Conservation (phyloP, 495 filamentous ascomycete genomes). For the Penicillium tannophilum region DNA sequence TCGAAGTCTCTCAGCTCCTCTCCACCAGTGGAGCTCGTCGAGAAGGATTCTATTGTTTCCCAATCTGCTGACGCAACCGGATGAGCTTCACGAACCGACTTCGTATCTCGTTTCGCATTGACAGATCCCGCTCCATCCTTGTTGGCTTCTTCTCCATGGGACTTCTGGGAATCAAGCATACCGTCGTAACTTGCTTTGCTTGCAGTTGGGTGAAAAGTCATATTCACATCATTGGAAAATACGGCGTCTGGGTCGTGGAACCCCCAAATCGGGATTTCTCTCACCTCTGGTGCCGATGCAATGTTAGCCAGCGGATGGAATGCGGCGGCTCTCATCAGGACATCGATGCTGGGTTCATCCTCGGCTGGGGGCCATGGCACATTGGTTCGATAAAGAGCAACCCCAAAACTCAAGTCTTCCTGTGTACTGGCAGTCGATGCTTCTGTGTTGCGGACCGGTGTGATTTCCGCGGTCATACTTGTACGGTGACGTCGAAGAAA, state of each 20-base stretch:
- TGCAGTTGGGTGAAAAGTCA: not conserved
- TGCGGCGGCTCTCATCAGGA: slow-evolving; percentile 4
- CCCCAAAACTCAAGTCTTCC: slow-evolving; percentile 37
- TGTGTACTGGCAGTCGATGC: slow-evolving; percentile 32
- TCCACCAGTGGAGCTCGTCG: not conserved
- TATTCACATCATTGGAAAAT: not conserved
- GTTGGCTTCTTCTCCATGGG: not conserved
- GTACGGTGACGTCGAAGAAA: slow-evolving; percentile 24
- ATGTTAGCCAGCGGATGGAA: slow-evolving; percentile 4
- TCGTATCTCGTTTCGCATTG: not conserved
- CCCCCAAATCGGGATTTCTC: not conserved
- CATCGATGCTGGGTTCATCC: not conserved
- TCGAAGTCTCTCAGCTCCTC: not conserved
- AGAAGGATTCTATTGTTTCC: not conserved
- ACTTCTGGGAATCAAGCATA: not conserved
- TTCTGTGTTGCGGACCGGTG: not conserved
- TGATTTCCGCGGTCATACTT: not conserved
- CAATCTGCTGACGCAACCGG: slow-evolving; percentile 3
- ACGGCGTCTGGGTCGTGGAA: not conserved
- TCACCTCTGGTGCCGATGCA: slow-evolving; percentile 6
- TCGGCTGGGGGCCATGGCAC: slow-evolving; percentile 13
- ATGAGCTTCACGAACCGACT: not conserved
- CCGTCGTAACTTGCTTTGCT: not conserved
- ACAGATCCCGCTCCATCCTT: not conserved
- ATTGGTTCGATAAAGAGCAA: slow-evolving; percentile 33